A percentile compares a stretch with the other conserved stretches of the same genome.
Conservation (phyloP, 495 filamentous ascomycete species). For the Oleoguttula mirabilis region DNA sequence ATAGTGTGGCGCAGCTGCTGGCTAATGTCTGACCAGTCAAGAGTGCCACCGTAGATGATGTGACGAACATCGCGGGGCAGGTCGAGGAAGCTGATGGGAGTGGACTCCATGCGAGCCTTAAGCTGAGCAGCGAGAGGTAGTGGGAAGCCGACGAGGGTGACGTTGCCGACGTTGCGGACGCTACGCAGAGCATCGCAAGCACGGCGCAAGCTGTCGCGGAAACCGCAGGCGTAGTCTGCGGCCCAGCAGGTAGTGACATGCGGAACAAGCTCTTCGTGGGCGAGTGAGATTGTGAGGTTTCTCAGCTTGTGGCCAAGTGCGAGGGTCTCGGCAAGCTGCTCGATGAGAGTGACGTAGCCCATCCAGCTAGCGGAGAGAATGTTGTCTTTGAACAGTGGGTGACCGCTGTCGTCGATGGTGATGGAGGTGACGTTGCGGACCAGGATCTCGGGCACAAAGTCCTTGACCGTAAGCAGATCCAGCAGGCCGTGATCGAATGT, state of each 20-base stretch:
- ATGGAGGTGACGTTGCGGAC: constrained; percentile 11
- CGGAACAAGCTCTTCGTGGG: not conserved
- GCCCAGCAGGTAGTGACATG: constrained; percentile 17
- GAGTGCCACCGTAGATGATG: constrained; percentile 14
- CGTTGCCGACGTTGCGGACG: constrained; percentile 10
- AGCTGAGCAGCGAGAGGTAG: constrained; percentile 2
- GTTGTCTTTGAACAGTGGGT: constrained; percentile 8
- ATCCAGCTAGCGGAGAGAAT: not conserved
- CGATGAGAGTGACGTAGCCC: constrained; percentile 11
- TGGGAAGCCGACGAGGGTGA: constrained; percentile 12
- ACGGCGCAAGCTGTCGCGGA: constrained; percentile 8
- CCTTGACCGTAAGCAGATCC: constrained; percentile 3
- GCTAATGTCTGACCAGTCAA: constrained; percentile 12
- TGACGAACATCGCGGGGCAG: constrained; percentile 17
- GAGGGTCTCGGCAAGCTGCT: constrained; percentile 6
- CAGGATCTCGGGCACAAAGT: constrained; percentile 3
- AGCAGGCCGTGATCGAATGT: constrained; percentile 19
- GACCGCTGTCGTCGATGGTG: constrained; percentile 17
- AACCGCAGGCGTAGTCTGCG: constrained; percentile 6
- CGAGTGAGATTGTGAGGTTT: constrained; percentile 11
- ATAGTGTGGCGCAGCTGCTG: constrained; percentile 14
- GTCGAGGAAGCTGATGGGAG: constrained; percentile 12
- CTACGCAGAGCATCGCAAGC: not conserved
- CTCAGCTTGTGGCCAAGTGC: constrained; percentile 12
- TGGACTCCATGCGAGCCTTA: constrained; percentile 14